Conservation (phyloP, 176 grass and related monocot genomes). For the Cocos nucifera region DNA sequence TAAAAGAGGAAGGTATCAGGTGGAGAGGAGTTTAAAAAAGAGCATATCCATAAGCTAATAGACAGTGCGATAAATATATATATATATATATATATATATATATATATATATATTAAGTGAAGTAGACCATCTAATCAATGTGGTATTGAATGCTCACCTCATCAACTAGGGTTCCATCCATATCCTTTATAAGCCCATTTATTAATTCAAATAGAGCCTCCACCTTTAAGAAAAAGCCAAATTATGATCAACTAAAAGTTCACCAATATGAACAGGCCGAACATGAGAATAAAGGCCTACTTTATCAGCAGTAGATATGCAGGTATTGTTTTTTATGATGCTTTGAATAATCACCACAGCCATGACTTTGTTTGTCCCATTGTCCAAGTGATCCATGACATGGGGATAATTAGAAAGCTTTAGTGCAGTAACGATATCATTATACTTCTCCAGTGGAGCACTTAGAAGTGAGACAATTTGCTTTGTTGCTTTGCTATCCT, state of each 20-base stretch:
- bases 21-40: too few relatives aligned
- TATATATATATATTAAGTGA: not conserved
- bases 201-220: constrained; percentile 87
- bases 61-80: too few relatives aligned
- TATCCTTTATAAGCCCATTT: constrained; percentile 95
- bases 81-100: too few relatives aligned
- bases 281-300: constrained; percentile 35
- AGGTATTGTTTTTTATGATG: constrained; percentile 97
- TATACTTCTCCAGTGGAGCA: constrained; percentile 96
- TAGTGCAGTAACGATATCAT: constrained; percentile 88
- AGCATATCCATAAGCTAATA: too few relatives aligned
- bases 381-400: constrained; percentile 98
- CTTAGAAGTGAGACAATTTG: constrained; percentile 98
- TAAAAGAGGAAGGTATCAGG: too few relatives aligned
- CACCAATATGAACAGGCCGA: constrained; percentile 6
- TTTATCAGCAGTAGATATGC: constrained; percentile 88
- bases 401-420: constrained; percentile 97
- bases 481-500: constrained; percentile 91
- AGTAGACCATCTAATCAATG: constrained; percentile 1
- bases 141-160: constrained; percentile 38
- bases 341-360: constrained; percentile 95
- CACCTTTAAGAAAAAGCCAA: constrained; percentile 48
- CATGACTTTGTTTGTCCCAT: constrained; percentile 96
- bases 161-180: constrained; percentile 73
- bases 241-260: constrained; percentile 1